Conservation (phyloP, 345 rosid species). For the Fremontodendron californicum region DNA sequence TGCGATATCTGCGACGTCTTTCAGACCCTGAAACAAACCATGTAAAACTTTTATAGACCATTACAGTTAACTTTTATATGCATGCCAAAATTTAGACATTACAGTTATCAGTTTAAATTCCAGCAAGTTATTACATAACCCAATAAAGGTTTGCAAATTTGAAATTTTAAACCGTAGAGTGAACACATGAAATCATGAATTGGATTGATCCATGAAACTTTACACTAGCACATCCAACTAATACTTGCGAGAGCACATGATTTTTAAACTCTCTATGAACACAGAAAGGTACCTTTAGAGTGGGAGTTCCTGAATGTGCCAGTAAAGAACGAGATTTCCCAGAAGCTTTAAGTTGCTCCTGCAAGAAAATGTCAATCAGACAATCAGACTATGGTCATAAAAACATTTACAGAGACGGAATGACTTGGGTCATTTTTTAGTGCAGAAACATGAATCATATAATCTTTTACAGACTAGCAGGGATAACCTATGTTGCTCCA, state of each 20-base stretch:
- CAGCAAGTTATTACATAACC: neutral
- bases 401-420: neutral
- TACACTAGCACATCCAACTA: neutral
- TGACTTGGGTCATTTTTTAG: neutral
- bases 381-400: neutral
- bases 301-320: constrained; percentile 38
- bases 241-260: neutral
- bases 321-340: constrained; percentile 46
- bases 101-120: neutral
- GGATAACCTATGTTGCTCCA: too few relatives aligned
- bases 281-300: constrained; percentile 36
- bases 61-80: too few relatives aligned
- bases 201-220: neutral
- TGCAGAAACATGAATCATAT: neutral
- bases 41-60: neutral
- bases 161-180: neutral
- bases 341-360: constrained; percentile 67
- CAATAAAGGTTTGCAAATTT: neutral
- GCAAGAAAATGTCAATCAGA: constrained; percentile 26
- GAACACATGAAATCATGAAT: neutral
- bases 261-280: neutral
- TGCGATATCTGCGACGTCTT: constrained; percentile 37
- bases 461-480: neutral
- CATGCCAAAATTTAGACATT: neutral
- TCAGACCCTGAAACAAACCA: constrained; percentile 47